A percentile compares a stretch with the other conserved stretches of the same genome.
phyloP scores from a whole-genome alignment of 192 early-diverging fungal species.

The Mortierella claussenii region DNA sequence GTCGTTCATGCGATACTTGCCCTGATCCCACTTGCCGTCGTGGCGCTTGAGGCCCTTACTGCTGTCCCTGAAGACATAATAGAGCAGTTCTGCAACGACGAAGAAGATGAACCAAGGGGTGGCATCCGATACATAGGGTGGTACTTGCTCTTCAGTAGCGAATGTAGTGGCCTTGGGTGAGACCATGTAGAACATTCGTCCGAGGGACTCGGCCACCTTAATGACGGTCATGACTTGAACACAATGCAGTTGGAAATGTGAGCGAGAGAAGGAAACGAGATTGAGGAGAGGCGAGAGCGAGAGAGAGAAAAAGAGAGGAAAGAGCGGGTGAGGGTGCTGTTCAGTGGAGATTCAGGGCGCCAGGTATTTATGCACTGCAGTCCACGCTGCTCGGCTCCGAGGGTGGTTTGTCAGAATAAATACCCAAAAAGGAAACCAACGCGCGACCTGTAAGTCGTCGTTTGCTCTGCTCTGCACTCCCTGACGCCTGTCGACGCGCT shows the following conservation, averaged over 20 bases:
- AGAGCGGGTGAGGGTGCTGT: background rate
- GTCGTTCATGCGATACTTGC: slow-evolving; percentile 64
- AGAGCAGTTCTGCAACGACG: slow-evolving; percentile 53
- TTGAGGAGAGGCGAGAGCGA: background rate
- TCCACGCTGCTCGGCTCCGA: background rate
- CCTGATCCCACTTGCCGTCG: slow-evolving; percentile 50
- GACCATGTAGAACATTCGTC: slow-evolving; percentile 67
- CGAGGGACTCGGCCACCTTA: slow-evolving; percentile 53
- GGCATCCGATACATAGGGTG: slow-evolving; percentile 63
- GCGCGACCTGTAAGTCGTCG: background rate
- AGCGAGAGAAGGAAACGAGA: background rate
- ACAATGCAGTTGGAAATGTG: background rate
- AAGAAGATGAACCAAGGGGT: slow-evolving; percentile 63
- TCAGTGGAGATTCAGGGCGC: background rate
- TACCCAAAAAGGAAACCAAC: background rate
- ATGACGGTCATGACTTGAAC: slow-evolving; percentile 28
- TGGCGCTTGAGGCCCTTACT: slow-evolving; percentile 41
- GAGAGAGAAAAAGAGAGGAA: background rate
- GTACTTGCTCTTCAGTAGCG: slow-evolving; percentile 52
- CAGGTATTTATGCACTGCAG: background rate
- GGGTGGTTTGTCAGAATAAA: background rate
- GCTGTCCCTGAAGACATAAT: slow-evolving; percentile 36
- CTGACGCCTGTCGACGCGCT: no score
- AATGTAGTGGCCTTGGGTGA: slow-evolving; percentile 55
- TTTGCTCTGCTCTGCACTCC: background rate